Evolutionary conservation across 2,329 filamentous ascomycete genomes (phyloP).

Genomic region (Arthrobotrys entomopaga): DNA sequence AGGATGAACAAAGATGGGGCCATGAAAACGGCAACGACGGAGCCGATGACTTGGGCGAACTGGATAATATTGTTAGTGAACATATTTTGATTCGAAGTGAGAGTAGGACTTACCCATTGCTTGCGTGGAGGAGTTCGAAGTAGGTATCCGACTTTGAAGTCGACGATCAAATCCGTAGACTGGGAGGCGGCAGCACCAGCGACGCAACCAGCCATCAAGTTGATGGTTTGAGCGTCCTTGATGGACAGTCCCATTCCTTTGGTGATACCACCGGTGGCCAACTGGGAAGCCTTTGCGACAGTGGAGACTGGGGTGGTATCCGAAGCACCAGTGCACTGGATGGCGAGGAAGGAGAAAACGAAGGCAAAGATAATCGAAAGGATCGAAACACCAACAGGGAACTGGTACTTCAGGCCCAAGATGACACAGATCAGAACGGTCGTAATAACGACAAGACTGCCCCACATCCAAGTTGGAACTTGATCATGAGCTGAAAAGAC

Average conservation of each 20-base stretch:
- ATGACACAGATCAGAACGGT: constrained; percentile 49
- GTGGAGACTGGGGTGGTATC: constrained; percentile 65
- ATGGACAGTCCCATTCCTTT: constrained; percentile 63
- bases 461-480: constrained; percentile 52
- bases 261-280: constrained; percentile 65
- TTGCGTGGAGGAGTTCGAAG: constrained; percentile 62
- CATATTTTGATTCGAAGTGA: not conserved
- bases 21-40: constrained; percentile 55
- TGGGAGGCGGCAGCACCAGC: constrained; percentile 56
- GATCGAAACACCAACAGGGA: constrained; percentile 60
- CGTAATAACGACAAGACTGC: constrained; percentile 31
- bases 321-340: constrained; percentile 64
- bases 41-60: constrained; percentile 56
- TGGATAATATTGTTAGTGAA: constrained; percentile 12
- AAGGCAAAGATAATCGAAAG: constrained; percentile 65
- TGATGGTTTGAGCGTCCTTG: constrained; percentile 63
- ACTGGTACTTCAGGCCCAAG: constrained; percentile 39
- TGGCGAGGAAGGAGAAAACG: constrained; percentile 65
- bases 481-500: constrained; percentile 36
- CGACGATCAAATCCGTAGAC: constrained; percentile 61
- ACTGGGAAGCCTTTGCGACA: constrained; percentile 65
- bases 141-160: constrained; percentile 65
- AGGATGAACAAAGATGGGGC: constrained; percentile 55
- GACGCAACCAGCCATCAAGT: constrained; percentile 63
- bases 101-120: constrained; percentile 48